Conservation (phyloP, 306 rosid species). For the Macrotyloma uniflorum region DNA sequence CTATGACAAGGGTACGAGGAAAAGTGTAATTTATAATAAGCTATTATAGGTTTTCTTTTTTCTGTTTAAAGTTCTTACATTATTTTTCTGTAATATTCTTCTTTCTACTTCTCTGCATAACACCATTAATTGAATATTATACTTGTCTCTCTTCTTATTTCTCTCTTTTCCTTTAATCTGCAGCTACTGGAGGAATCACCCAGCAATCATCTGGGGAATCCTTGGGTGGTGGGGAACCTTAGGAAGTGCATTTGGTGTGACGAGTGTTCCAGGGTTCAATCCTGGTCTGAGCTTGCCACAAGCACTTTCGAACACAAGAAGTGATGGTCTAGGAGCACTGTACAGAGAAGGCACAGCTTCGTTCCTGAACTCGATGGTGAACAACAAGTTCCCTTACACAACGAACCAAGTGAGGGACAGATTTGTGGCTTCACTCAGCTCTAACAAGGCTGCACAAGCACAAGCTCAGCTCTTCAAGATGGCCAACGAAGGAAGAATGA, state of each 20-base stretch:
- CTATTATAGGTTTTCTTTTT: background rate
- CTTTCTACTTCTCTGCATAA: no score
- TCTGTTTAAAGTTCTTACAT: background rate
- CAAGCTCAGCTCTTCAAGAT: slow-evolving; percentile 80
- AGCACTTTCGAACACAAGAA: slow-evolving; percentile 83
- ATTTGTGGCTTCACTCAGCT: slow-evolving; percentile 60
- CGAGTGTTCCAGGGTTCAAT: slow-evolving; percentile 63
- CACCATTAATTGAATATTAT: no score
- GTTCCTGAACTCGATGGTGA: slow-evolving; percentile 79
- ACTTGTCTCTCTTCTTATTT: no score
- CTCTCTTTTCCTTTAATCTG: background rate
- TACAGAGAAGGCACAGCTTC: slow-evolving; percentile 87
- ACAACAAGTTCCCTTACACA: slow-evolving; percentile 69
- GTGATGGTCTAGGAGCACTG: slow-evolving; percentile 78
- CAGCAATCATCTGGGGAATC: slow-evolving; percentile 77
- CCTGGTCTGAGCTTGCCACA: slow-evolving; percentile 60
- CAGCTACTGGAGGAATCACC: slow-evolving; percentile 92
- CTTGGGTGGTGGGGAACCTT: slow-evolving; percentile 94
- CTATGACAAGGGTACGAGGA: background rate
- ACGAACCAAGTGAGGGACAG: slow-evolving; percentile 72
- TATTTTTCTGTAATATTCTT: background rate
- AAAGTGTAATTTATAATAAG: background rate
- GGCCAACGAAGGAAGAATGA: slow-evolving; percentile 82
- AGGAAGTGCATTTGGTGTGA: slow-evolving; percentile 70
- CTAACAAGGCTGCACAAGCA: slow-evolving; percentile 72